A percentile compares a stretch with the other conserved stretches of the same genome.
phyloP scores from a whole-genome alignment of 1,139 yeast genomes.

The Waltiozyma solani region DNA sequence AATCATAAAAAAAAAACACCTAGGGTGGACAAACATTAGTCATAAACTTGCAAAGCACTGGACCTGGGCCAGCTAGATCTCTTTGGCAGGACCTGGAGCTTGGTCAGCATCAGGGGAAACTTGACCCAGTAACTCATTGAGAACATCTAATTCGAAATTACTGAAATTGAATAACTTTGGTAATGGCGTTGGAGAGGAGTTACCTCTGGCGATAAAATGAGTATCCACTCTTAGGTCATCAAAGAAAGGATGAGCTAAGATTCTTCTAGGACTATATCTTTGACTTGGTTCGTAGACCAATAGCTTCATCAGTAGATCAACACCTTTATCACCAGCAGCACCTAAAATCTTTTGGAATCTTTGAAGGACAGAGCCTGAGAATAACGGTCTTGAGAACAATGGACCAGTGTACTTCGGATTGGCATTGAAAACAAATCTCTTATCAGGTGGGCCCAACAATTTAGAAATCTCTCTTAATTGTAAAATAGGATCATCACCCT shows the following conservation, averaged over 20 bases:
- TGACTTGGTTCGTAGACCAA: constrained; percentile 65
- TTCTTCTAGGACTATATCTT: constrained; percentile 56
- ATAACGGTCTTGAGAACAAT: constrained; percentile 57
- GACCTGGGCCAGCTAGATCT: too few relatives aligned
- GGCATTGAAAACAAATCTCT: constrained; percentile 60
- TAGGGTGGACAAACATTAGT: too few relatives aligned
- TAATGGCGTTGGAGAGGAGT: constrained; percentile 24
- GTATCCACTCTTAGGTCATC: constrained; percentile 50
- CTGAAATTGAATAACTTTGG: constrained; percentile 31
- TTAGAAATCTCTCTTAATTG: constrained; percentile 74
- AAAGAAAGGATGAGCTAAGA: constrained; percentile 64
- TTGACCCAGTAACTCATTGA: constrained; percentile 24
- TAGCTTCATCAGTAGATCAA: constrained; percentile 59
- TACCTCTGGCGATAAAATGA: constrained; percentile 49
- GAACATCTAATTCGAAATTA: constrained; percentile 28
- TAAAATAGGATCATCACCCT: constrained; percentile 65
- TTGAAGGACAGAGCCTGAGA: constrained; percentile 46
- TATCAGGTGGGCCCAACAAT: constrained; percentile 63
- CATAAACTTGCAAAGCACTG: too few relatives aligned
- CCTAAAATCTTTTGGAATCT: constrained; percentile 63
- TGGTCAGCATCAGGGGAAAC: not conserved
- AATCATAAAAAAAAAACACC: too few relatives aligned
- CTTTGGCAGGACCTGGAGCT: not conserved
- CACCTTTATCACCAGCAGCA: constrained; percentile 60
- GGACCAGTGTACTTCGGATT: constrained; percentile 72